phyloP scores from a whole-genome alignment of 179 eudicot genomes.

The Sideroxylon spinosum region DNA sequence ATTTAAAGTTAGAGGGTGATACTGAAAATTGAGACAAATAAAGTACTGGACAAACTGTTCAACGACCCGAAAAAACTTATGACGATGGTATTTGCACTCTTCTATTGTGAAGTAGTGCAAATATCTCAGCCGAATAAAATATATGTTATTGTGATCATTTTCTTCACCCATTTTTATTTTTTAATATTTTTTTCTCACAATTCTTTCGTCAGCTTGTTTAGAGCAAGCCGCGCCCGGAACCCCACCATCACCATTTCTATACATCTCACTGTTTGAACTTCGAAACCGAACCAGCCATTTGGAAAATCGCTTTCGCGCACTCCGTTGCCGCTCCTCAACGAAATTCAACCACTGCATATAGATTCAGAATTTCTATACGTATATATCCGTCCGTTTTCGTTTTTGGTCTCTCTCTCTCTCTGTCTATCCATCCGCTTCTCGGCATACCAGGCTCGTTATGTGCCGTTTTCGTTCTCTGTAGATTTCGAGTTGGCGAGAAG shows the following conservation, averaged over 20 bases:
- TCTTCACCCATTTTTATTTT: neutral
- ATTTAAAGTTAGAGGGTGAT: too few relatives aligned
- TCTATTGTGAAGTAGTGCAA: too few relatives aligned
- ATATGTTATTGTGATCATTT: too few relatives aligned
- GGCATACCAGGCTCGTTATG: neutral
- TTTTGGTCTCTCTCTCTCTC: neutral
- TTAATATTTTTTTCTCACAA: too few relatives aligned
- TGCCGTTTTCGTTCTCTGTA: neutral
- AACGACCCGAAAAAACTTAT: too few relatives aligned
- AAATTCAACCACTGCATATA: neutral
- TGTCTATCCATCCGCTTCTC: neutral
- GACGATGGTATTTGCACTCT: too few relatives aligned
- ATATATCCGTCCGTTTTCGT: neutral
- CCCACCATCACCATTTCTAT: neutral
- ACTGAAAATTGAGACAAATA: too few relatives aligned
- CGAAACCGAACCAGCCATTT: neutral
- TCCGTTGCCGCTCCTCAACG: neutral
- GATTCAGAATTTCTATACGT: neutral
- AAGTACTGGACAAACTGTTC: too few relatives aligned
- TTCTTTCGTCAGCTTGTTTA: neutral
- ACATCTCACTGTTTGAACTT: neutral
- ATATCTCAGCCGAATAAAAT: too few relatives aligned
- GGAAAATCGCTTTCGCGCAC: neutral
- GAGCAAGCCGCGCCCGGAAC: conserved; percentile 1
- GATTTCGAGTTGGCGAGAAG: neutral